Evolutionary conservation across 2,329 filamentous ascomycete genomes (phyloP).

Genomic region (Alternaria infectoria): DNA sequence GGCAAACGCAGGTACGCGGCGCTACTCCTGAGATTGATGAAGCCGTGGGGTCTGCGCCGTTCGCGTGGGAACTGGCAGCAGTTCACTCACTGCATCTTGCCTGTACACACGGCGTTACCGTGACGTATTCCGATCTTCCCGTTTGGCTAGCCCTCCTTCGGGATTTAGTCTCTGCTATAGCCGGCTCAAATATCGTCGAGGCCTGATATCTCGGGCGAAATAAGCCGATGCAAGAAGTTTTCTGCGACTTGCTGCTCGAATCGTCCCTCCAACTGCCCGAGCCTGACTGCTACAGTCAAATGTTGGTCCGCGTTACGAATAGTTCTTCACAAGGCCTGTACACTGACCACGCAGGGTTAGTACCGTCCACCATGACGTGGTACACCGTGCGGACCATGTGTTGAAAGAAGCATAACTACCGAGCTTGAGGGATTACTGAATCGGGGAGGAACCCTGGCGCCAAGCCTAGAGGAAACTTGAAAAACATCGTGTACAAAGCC

Average conservation of each 20-base stretch:
- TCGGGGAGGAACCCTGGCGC: neutral
- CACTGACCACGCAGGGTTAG: neutral
- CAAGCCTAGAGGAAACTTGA: neutral
- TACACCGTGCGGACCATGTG: constrained; percentile 1
- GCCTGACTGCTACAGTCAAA: neutral
- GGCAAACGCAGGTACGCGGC: constrained; percentile 27
- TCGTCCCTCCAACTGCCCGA: neutral
- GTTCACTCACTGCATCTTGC: neutral
- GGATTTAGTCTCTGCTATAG: neutral
- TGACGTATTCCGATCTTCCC: neutral
- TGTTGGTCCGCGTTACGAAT: neutral
- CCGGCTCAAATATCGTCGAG: neutral
- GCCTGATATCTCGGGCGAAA: neutral
- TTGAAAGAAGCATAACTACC: constrained; percentile 8
- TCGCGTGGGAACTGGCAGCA: neutral
- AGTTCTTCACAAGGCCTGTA: neutral
- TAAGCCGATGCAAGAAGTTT: neutral
- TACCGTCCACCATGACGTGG: constrained; percentile 8
- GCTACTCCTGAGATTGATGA: constrained; percentile 25
- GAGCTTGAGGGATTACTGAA: constrained; percentile 3
- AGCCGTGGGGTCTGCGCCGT: neutral
- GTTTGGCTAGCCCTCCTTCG: neutral
- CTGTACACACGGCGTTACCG: neutral
- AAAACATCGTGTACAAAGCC: neutral
- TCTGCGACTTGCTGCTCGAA: neutral